A percentile compares a stretch with the other conserved stretches of the same genome.
Evolutionary conservation across 495 filamentous ascomycete genomes (phyloP).

Genomic region (Penicillium alfredii): DNA sequence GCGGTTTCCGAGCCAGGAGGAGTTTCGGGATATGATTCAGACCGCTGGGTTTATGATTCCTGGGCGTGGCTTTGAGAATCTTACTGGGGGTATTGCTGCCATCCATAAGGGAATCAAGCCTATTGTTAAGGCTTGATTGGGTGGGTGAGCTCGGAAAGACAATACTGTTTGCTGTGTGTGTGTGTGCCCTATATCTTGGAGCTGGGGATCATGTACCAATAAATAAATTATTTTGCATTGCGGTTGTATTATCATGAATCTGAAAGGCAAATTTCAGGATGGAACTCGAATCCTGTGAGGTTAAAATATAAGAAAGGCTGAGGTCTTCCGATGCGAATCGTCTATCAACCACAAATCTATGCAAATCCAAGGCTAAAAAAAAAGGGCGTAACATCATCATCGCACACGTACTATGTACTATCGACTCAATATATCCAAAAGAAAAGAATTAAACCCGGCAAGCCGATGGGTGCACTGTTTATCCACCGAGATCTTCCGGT

Average conservation of each 20-base stretch:
- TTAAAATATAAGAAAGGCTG: too few relatives aligned
- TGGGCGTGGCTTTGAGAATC: conserved; percentile 74
- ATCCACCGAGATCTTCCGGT: conserved; percentile 32
- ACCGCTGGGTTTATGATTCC: conserved; percentile 83
- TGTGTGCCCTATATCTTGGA: conserved; percentile 4
- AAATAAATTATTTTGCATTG: conserved; percentile 2
- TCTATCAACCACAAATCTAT: too few relatives aligned
- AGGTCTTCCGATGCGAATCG: too few relatives aligned
- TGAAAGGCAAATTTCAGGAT: too few relatives aligned
- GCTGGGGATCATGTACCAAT: too few relatives aligned
- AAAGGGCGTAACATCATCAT: conserved; percentile 19
- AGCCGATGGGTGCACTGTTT: too few relatives aligned
- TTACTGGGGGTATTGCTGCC: conserved; percentile 87
- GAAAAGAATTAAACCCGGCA: too few relatives aligned
- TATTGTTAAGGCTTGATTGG: conserved; percentile 27
- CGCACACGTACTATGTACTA: conserved; percentile 10
- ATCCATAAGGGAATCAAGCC: conserved; percentile 97
- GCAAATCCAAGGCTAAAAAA: conserved; percentile 1
- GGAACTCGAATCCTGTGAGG: too few relatives aligned
- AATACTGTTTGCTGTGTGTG: conserved; percentile 3
- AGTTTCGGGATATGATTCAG: conserved; percentile 81
- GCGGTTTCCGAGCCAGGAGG: conserved; percentile 76
- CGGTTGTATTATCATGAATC: conserved; percentile 8
- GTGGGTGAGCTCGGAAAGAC: background rate
- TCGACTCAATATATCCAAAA: conserved; percentile 7